Evolutionary conservation across 108 stramenopile genomes (phyloP), one percentile per base, ranked within the genome.

Genomic region (Nannochloropsis salina): DNA sequence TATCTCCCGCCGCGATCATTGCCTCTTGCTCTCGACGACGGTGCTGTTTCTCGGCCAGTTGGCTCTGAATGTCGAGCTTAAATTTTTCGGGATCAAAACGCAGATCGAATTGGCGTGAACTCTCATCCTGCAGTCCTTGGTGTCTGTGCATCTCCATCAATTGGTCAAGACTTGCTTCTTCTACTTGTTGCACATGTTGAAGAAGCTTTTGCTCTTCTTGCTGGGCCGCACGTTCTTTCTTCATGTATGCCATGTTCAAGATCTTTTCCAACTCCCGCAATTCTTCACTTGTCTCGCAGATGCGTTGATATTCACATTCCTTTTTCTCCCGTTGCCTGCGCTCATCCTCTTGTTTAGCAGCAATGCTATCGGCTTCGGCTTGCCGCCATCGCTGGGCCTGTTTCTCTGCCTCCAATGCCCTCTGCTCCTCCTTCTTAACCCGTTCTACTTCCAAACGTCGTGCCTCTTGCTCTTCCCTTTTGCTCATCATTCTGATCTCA

Each of bases 191-290:
- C 2, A 74, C 15, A n/a, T 6, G 3, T 4, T 74, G 20, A 4
- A 74, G 61, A 1, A 74, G 61, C 61, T 74, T 15, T 74, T n/a
- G 61, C 61, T 74, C 61, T 74, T 74, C 61, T 15, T 74, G 61
- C 81, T 86, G 85, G 11, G 81, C 81, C 20, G 85, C 80, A 40
- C 85, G 44, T 44, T 86, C 85, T 41, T 80, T 80, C 81, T 86
- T 86, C 22, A 86, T 41, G 85, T 86, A 86, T 31, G 81, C 85
- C 9, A 86, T 41, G 6, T 4, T 82, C 9, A 86, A 40, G 2
- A 10, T 45, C n/a, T 44, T n/a, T 80, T 86, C 85, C 82, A 86
- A 82, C 45, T 80, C 81, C 82, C 42, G 41, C 31, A 86, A 80
- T 80, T 86, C 85, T 9, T 82, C 82, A 5, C 44, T 45, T n/a